Evolutionary conservation across 2,329 filamentous ascomycete species (phyloP).

Genomic region (Epicoccum sorghinum): DNA sequence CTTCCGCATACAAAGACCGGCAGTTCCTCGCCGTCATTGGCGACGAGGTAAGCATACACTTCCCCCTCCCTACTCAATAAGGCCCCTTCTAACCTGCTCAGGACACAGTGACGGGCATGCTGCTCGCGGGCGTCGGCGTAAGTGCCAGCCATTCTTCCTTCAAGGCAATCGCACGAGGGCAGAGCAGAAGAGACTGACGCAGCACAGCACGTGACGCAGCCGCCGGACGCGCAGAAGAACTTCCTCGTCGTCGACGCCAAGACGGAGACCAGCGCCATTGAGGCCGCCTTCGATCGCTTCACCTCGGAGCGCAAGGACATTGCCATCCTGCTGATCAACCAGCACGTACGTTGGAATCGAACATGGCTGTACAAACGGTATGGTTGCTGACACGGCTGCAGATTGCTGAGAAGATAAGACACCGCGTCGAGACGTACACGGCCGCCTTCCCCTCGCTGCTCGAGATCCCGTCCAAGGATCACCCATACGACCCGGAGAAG

Average conservation of each 20-base stretch:
- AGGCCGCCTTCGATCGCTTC: constrained; percentile 87
- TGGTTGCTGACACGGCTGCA: constrained; percentile 48
- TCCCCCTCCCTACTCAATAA: neutral
- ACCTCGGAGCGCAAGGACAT: constrained; percentile 93
- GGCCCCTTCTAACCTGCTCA: constrained; percentile 50
- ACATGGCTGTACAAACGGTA: too few relatives aligned
- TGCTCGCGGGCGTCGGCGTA: constrained; percentile 95
- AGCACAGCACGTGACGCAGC: constrained; percentile 83
- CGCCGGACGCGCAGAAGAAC: constrained; percentile 92
- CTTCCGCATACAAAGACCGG: constrained; percentile 73
- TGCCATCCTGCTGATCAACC: constrained; percentile 94
- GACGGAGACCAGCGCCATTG: constrained; percentile 87
- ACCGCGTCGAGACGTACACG: constrained; percentile 88
- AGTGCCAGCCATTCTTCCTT: constrained; percentile 36
- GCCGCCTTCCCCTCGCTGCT: constrained; percentile 95
- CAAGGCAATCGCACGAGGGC: neutral
- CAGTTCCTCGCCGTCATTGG: constrained; percentile 98
- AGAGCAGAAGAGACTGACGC: neutral
- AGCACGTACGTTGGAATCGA: constrained; percentile 71
- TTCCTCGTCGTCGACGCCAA: constrained; percentile 96
- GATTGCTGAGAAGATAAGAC: constrained; percentile 93
- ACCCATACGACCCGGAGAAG: constrained; percentile 98
- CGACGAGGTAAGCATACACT: constrained; percentile 72
- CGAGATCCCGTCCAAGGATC: constrained; percentile 98
- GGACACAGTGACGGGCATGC: constrained; percentile 94